Evolutionary conservation across 495 filamentous ascomycete species (phyloP), one percentile per base, ranked within the genome.

Genomic region (Symbiotaphrina buchneri): DNA sequence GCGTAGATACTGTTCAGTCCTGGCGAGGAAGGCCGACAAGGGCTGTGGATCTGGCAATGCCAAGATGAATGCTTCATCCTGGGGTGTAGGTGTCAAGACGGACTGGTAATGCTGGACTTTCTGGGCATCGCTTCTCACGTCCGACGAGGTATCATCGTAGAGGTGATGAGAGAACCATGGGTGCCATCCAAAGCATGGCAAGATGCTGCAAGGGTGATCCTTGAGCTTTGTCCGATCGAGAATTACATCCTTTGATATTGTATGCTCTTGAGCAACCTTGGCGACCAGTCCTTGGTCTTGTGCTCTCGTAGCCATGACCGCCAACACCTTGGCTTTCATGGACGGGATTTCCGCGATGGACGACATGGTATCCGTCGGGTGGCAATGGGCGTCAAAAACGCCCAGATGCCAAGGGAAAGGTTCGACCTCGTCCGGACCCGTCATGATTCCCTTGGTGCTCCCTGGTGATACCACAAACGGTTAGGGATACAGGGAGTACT

Each of bases 171-270:
- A 87, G 51, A 95, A 97, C 87, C 87, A 97, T 1, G 90, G 90
- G 48, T 97, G 87, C 82, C 85, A 93, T n/a, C 87, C 87, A 53
- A 93, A 97, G 18, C 71, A 72, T 0, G 87, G 85, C 1, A 94
- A 37, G 8, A 93, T 43, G 10, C 35, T 30, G 37, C 14, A 47
- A 39, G 32, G 48, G n/a, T n/a, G n/a, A n/a, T n/a, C n/a, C n/a
- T n/a, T 42, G 8, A 54, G 48, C n/a, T n/a, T n/a, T n/a, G n/a
- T n/a, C n/a, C n/a, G n/a, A n/a, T n/a, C n/a, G n/a, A n/a, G n/a
- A 4, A 31, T 6, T 15, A n/a, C 4, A 4, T 22, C 17, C 7
- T 8, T 14, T 22, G 6, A 22, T 3, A 55, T 17, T 20, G 42
- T 60, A 28, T 60, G 47, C 21, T 48, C 40, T 17, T 57, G 48